Conservation (phyloP, 2,329 filamentous ascomycete species). For the Aaosphaeria arxii region DNA sequence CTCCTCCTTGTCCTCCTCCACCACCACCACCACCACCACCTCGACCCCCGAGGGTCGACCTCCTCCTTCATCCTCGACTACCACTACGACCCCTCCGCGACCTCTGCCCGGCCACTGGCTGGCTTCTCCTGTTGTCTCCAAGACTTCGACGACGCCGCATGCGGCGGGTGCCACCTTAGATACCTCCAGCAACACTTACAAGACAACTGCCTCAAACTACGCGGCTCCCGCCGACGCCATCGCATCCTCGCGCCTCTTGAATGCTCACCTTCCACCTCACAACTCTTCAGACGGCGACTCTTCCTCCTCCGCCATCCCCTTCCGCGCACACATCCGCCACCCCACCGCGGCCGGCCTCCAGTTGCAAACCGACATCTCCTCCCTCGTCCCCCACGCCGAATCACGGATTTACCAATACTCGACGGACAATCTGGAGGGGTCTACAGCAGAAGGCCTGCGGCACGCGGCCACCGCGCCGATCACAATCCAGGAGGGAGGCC, state of each 20-base stretch:
- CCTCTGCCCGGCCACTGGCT: constrained; percentile 12
- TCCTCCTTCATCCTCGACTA: constrained; percentile 11
- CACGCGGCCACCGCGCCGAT: constrained; percentile 37
- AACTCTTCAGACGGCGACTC: constrained; percentile 18
- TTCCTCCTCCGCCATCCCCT: constrained; percentile 20
- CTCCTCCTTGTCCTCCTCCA: constrained; percentile 16
- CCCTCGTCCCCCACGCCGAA: constrained; percentile 8
- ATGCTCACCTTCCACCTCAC: constrained; percentile 19
- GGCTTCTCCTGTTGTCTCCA: constrained; percentile 4
- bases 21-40: constrained; percentile 2
- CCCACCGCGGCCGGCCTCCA: constrained; percentile 27
- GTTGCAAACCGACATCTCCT: constrained; percentile 23
- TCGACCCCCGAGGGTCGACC: constrained; percentile 10
- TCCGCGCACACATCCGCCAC: constrained; percentile 29
- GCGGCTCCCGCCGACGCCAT: constrained; percentile 2
- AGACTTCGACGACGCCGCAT: neutral
- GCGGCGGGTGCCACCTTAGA: neutral
- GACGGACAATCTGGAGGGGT: constrained; percentile 26
- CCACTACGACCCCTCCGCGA: too few species aligned
- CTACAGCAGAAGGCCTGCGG: constrained; percentile 22
- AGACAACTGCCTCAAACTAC: constrained; percentile 4
- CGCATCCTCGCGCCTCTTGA: constrained; percentile 17
- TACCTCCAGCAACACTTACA: constrained; percentile 1
- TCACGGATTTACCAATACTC: constrained; percentile 5
- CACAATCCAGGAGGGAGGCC: constrained; percentile 31